Percentiles rank a stretch among this genome's conserved stretches.
Evolutionary conservation across 2,329 filamentous ascomycete genomes (phyloP).

Genomic region (Sclerotinia nivalis): DNA sequence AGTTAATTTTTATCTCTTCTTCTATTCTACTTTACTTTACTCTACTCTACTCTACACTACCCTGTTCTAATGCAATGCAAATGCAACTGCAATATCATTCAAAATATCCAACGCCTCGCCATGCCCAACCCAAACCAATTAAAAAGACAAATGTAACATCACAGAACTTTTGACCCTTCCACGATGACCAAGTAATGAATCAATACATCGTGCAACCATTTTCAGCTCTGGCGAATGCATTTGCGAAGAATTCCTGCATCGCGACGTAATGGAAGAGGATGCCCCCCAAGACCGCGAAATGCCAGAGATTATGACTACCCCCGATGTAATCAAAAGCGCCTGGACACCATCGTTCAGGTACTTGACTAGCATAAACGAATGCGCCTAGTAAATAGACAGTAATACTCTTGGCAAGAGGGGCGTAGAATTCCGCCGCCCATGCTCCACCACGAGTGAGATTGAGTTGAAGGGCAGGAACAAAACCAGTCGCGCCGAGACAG

Average conservation of each 20-base stretch:
- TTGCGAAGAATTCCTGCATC: slow-evolving; percentile 91
- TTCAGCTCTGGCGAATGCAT: slow-evolving; percentile 67
- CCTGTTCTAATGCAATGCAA: slow-evolving; percentile 1
- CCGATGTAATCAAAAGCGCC: slow-evolving; percentile 95
- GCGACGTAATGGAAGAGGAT: slow-evolving; percentile 97
- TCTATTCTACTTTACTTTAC: not conserved
- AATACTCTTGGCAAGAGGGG: slow-evolving; percentile 80
- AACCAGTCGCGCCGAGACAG: slow-evolving; percentile 81
- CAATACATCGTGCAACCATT: slow-evolving; percentile 39
- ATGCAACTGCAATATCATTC: not conserved
- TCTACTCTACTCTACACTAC: not conserved
- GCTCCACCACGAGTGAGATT: slow-evolving; percentile 72
- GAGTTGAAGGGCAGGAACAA: slow-evolving; percentile 84
- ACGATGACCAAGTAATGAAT: slow-evolving; percentile 11
- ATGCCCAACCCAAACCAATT: slow-evolving; percentile 1
- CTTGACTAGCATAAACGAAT: slow-evolving; percentile 83
- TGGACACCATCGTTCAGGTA: slow-evolving; percentile 90
- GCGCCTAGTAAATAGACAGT: slow-evolving; percentile 84
- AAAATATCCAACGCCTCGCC: slow-evolving; percentile 5
- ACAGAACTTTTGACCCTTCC: not conserved
- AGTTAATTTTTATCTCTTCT: not conserved
- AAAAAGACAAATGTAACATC: not conserved
- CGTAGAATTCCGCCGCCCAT: slow-evolving; percentile 89
- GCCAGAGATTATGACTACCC: slow-evolving; percentile 97
- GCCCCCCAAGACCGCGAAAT: slow-evolving; percentile 87